phyloP scores from a whole-genome alignment of 352 stramenopile genomes.

The Phytophthora pinifolia region DNA sequence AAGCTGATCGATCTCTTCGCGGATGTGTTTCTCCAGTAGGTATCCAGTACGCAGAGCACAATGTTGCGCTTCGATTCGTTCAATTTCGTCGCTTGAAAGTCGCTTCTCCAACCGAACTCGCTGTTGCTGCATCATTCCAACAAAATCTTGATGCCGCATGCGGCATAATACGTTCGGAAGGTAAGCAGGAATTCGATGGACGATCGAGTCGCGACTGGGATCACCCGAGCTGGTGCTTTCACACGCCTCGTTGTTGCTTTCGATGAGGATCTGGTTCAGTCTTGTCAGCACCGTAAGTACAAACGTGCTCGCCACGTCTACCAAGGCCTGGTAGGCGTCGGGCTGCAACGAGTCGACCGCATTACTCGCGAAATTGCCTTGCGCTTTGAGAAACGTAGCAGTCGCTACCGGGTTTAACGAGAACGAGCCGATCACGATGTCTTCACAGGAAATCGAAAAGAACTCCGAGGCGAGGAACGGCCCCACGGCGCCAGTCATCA shows the following conservation, averaged over 20 bases:
- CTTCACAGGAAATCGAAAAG: slow-evolving; percentile 27
- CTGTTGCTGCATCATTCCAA: slow-evolving; percentile 20
- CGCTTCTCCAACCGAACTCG: slow-evolving; percentile 12
- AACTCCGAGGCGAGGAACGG: slow-evolving; percentile 23
- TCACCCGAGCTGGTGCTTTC: background rate
- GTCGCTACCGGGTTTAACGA: slow-evolving; percentile 15
- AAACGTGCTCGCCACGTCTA: slow-evolving; percentile 24
- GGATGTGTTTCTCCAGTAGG: slow-evolving; percentile 20
- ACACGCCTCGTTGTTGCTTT: slow-evolving; percentile 3
- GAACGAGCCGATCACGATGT: slow-evolving; percentile 28
- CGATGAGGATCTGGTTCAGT: slow-evolving; percentile 17
- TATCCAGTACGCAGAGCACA: slow-evolving; percentile 26
- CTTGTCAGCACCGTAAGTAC: slow-evolving; percentile 22
- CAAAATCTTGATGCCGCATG: slow-evolving; percentile 30
- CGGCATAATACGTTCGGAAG: slow-evolving; percentile 22
- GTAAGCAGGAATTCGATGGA: slow-evolving; percentile 9
- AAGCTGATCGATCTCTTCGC: slow-evolving; percentile 16
- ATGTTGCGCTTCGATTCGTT: slow-evolving; percentile 26
- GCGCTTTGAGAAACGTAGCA: slow-evolving; percentile 24
- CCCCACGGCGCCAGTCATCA: slow-evolving; percentile 24
- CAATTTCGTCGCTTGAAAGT: slow-evolving; percentile 22
- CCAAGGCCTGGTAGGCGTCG: slow-evolving; percentile 9
- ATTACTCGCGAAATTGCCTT: slow-evolving; percentile 16
- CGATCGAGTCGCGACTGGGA: background rate
- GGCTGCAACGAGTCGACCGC: slow-evolving; percentile 12